phyloP scores from a whole-genome alignment of 1,139 yeast genomes.

The Blastobotrys arbuscula region DNA sequence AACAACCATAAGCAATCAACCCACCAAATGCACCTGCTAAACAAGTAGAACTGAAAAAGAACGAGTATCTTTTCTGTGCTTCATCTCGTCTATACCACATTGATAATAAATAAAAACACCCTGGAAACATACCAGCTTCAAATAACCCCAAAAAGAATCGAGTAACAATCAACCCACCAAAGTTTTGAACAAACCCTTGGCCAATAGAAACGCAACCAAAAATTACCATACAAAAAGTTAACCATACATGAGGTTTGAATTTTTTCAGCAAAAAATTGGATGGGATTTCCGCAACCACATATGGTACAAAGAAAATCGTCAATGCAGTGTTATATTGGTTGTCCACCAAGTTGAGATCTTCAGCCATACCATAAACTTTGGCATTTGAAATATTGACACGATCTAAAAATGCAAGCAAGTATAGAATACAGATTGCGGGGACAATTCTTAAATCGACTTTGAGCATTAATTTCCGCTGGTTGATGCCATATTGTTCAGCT shows the following conservation, averaged over 20 bases:
- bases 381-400: conserved; percentile 75
- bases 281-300: conserved; percentile 59
- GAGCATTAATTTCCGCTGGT: conserved; percentile 49
- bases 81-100: conserved; percentile 51
- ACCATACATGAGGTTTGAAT: conserved; percentile 61
- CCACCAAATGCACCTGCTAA: conserved; percentile 83
- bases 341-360: conserved; percentile 2
- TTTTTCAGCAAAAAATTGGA: conserved; percentile 58
- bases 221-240: conserved; percentile 48
- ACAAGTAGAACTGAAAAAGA: conserved; percentile 64
- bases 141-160: conserved; percentile 59
- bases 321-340: conserved; percentile 52
- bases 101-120: conserved; percentile 61
- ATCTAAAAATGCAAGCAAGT: conserved; percentile 64
- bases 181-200: conserved; percentile 57
- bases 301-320: conserved; percentile 70
- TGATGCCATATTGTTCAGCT: conserved; percentile 40
- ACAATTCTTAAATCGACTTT: conserved; percentile 61
- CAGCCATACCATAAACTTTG: conserved; percentile 52
- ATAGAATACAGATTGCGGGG: conserved; percentile 64
- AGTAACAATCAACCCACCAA: conserved; percentile 54
- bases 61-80: conserved; percentile 62
- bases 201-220: conserved; percentile 63
- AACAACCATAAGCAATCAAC: conserved; percentile 56
- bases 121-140: conserved; percentile 70